These are phyloP conservation scores for Salpingoeca rosetta DNA, from an alignment of 78 protist species.

Conservation along the genomic window DNA sequence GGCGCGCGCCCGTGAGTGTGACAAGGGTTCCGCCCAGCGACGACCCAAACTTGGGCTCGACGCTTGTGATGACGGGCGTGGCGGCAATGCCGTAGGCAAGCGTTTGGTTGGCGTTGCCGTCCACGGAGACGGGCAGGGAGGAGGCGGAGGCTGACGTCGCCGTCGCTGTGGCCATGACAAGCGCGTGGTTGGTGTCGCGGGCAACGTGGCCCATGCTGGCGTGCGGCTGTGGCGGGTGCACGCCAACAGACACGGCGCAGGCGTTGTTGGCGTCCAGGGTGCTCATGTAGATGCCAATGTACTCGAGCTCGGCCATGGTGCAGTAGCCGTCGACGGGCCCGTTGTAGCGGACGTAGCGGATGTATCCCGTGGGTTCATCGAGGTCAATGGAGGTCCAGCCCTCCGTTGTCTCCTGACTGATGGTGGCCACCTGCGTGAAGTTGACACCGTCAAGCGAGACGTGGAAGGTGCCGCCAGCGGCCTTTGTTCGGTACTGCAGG, in stretches of 20 bases:
- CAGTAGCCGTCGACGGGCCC: background rate
- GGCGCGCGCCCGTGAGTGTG: background rate
- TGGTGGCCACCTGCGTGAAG: background rate
- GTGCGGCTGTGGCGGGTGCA: too few relatives aligned
- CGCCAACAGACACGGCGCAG: too few relatives aligned
- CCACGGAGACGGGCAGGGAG: too few relatives aligned
- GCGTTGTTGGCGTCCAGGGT: too few relatives aligned
- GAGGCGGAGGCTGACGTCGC: too few relatives aligned
- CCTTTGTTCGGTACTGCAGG: background rate
- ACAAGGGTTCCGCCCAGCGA: background rate
- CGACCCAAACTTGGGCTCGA: background rate
- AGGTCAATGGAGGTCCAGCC: background rate
- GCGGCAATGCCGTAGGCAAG: background rate
- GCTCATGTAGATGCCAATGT: too few relatives aligned
- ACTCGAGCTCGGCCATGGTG: background rate
- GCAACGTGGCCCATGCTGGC: too few relatives aligned
- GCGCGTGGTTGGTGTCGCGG: too few relatives aligned
- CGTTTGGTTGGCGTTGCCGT: too few relatives aligned
- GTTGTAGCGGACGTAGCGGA: background rate
- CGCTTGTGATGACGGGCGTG: background rate
- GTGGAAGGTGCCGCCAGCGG: background rate
- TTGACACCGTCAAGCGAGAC: background rate
- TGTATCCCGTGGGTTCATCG: background rate
- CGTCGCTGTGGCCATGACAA: too few relatives aligned
- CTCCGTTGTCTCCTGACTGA: background rate